Conservation (phyloP, 805 yeast species). For the Suhomyces faveliae region DNA sequence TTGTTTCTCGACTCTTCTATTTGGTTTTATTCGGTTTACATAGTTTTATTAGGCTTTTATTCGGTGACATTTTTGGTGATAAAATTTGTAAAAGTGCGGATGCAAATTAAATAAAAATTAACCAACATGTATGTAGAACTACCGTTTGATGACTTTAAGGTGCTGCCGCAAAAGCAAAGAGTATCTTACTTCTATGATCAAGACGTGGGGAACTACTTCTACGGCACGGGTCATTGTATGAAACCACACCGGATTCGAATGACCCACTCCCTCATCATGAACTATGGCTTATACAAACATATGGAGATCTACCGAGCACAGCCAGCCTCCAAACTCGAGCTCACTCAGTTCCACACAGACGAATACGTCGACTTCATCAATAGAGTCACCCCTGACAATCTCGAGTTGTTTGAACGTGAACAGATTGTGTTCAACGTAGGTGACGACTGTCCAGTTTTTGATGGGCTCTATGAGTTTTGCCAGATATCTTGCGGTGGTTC, state of each 20-base stretch:
- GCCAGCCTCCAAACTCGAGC: slow-evolving; percentile 27
- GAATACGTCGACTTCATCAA: slow-evolving; percentile 21
- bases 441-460: slow-evolving; percentile 27
- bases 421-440: slow-evolving; percentile 28
- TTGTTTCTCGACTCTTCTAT: too few species aligned
- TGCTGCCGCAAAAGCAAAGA: slow-evolving; percentile 20
- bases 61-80: background rate
- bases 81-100: too few species aligned
- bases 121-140: slow-evolving; percentile 25
- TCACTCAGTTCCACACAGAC: slow-evolving; percentile 25
- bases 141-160: slow-evolving; percentile 28
- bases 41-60: too few species aligned
- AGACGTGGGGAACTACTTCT: slow-evolving; percentile 29
- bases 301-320: slow-evolving; percentile 30
- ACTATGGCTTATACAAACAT: slow-evolving; percentile 27
- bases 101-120: background rate
- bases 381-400: slow-evolving; percentile 24
- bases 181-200: slow-evolving; percentile 30
- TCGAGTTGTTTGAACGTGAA: slow-evolving; percentile 25
- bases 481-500: slow-evolving; percentile 27
- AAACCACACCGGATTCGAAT: slow-evolving; percentile 30
- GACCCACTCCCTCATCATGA: slow-evolving; percentile 30
- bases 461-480: slow-evolving; percentile 26
- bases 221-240: slow-evolving; percentile 31
- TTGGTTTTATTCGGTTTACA: too few species aligned